Base-by-base conservation (phyloP, 192 early-diverging fungal genomes). In the Allomyces macrogynus region DNA sequence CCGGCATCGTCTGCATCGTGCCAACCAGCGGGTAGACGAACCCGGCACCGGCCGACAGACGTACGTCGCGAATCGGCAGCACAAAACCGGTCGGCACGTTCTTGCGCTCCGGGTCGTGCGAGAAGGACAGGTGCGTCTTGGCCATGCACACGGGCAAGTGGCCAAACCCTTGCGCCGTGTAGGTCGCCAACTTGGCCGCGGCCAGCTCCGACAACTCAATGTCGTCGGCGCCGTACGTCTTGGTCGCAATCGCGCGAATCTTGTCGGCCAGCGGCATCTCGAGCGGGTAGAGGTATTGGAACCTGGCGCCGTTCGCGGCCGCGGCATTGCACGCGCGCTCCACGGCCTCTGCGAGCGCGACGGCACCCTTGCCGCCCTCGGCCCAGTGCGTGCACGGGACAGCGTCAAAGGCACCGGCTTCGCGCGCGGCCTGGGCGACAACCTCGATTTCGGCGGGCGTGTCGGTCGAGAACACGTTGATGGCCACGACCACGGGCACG, bases 111-210 rank as follows among this genome's bases (percentile, higher is more conserved):
- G 95, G 90, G 67, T 97, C 87, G 60, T 92, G 92, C 24, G 92
- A 92, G 66, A 99, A 80, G 61, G 84, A 87, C 67, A 91, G 80
- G 71, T 99, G 95, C 7, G 95, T 99, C 80, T 99, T 99, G 44
- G 95, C 95, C 95, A 99, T 99, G 75, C 95, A 99, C 42, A 99
- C 89, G 8, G 93, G 93, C 69, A 97, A 74, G 24, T 86, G 76
- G 60, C 69, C 83, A 77, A 94, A 99, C 22, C 93, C 93, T 76
- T 87, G 86, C 14, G 69, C 66, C 1, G 91, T 91, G 69, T 95
- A 99, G 25, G 81, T 76, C 65, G 85, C 88, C 43, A 97, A 84
- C 81, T 99, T 99, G 67, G 77, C 74, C 67, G 84, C 80, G n/a
- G 95, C 93, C 62, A 82, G 70, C 20, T 90, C 85, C 65, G 81